A percentile compares a stretch with the other conserved stretches of the same genome.
These are phyloP conservation scores for Trichoderma afroharzianum DNA, from an alignment of 2,329 filamentous ascomycete species.

Conservation along the genomic window DNA sequence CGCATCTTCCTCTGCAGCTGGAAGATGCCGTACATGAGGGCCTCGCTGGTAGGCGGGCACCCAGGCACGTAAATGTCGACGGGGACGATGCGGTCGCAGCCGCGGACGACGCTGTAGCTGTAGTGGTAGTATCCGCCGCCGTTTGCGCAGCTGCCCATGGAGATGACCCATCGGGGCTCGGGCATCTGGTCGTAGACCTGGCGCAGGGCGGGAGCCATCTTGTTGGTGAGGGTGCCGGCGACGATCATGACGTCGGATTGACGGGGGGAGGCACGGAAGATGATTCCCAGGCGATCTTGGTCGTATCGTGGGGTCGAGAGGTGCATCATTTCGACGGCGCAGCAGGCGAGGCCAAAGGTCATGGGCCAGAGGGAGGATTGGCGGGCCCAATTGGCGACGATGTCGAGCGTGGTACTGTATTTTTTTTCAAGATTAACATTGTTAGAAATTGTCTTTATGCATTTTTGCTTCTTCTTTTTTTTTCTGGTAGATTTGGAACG, in stretches of 20 bases:
- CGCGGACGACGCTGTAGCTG: slow-evolving; percentile 72
- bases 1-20: slow-evolving; percentile 75
- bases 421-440: too few relatives aligned
- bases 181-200: slow-evolving; percentile 97
- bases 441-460: neutral
- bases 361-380: slow-evolving; percentile 85
- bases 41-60: slow-evolving; percentile 61
- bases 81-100: slow-evolving; percentile 72
- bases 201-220: slow-evolving; percentile 88
- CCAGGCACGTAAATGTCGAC: slow-evolving; percentile 79
- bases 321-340: slow-evolving; percentile 91
- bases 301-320: slow-evolving; percentile 84
- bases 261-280: slow-evolving; percentile 82
- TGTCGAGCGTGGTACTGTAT: slow-evolving; percentile 69
- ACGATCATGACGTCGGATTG: slow-evolving; percentile 94
- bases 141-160: slow-evolving; percentile 82
- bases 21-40: slow-evolving; percentile 68
- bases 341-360: slow-evolving; percentile 86
- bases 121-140: slow-evolving; percentile 87
- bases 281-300: slow-evolving; percentile 83
- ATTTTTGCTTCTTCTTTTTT: neutral
- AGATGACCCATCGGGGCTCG: slow-evolving; percentile 79
- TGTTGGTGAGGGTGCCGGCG: slow-evolving; percentile 88
- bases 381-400: slow-evolving; percentile 78
- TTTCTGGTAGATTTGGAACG: slow-evolving; percentile 33